These are phyloP conservation scores for Flaveria floridana DNA, from an alignment of 140 eudicot genomes.

Conservation along the genomic window DNA sequence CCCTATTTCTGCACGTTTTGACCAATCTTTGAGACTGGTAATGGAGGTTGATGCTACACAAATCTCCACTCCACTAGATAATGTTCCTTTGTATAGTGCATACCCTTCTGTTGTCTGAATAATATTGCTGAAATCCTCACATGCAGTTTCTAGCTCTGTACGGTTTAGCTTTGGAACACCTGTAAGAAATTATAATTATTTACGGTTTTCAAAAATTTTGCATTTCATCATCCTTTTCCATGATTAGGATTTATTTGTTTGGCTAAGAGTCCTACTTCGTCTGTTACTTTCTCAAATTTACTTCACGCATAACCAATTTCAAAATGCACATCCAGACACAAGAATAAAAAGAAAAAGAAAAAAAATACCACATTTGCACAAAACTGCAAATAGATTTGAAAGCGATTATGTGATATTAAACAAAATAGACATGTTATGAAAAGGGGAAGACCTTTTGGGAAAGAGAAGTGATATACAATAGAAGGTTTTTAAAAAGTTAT, in stretches of 20 bases:
- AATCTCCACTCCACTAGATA: conserved; percentile 92
- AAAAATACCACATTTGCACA: background rate
- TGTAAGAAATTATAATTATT: conserved; percentile 12
- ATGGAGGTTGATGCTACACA: conserved; percentile 64
- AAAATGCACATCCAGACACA: background rate
- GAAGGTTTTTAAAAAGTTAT: background rate
- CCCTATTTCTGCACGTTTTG: conserved; percentile 58
- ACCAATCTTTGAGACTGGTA: conserved; percentile 57
- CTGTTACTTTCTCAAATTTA: background rate
- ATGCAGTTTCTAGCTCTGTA: conserved; percentile 83
- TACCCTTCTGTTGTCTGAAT: conserved; percentile 46
- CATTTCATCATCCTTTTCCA: background rate
- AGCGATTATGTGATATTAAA: background rate
- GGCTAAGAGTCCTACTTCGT: background rate
- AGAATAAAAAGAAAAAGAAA: no score
- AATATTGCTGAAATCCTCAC: conserved; percentile 96
- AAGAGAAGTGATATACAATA: background rate
- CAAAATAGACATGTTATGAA: background rate
- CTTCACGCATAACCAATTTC: background rate
- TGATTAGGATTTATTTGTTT: background rate
- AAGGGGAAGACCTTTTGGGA: background rate
- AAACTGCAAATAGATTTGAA: background rate
- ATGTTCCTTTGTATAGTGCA: conserved; percentile 84
- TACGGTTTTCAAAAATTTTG: background rate
- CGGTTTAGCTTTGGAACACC: conserved; percentile 93